phyloP scores from a whole-genome alignment of 2,329 filamentous ascomycete genomes.

The Tolypocladium endophyticum region DNA sequence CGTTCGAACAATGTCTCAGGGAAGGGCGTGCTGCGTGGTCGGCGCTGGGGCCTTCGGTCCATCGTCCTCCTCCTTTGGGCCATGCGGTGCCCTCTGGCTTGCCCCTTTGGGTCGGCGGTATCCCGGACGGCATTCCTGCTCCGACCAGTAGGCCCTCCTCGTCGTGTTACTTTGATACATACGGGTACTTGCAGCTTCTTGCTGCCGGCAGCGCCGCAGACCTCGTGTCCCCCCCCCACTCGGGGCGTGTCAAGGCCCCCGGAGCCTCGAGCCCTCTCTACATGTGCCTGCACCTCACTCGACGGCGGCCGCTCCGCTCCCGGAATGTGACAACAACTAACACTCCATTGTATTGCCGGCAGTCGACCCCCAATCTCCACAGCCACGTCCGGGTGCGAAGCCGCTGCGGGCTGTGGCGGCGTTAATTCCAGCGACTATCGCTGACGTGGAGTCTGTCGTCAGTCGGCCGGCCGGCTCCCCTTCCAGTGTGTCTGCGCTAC shows the following conservation, averaged over 20 bases:
- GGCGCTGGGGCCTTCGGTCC: not conserved
- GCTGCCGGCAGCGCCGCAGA: not conserved
- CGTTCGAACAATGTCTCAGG: slow-evolving; percentile 5
- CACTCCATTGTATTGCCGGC: not conserved
- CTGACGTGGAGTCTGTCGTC: not conserved
- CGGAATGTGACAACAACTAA: slow-evolving; percentile 6
- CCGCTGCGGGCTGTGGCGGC: not conserved
- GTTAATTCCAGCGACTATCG: slow-evolving; percentile 1
- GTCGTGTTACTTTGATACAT: not conserved
- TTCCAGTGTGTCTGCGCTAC: not conserved
- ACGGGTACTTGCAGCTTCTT: not conserved
- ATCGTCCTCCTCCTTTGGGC: not conserved
- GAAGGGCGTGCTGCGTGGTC: not conserved
- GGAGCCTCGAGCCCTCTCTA: not conserved
- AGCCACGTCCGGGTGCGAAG: not conserved
- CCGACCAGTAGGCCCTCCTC: not conserved
- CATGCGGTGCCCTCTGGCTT: not conserved
- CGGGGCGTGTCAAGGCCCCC: not conserved
- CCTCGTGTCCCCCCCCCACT: not conserved
- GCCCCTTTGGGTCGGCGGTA: slow-evolving; percentile 4
- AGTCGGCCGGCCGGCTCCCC: not conserved
- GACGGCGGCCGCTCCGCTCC: not conserved
- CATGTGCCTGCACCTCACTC: not conserved
- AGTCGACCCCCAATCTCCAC: not conserved
- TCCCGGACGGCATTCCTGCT: slow-evolving; percentile 6